Evolutionary conservation across 129 eudicot species (phyloP), one percentile per base, ranked within the genome.

Genomic region (Escallonia herrerae): DNA sequence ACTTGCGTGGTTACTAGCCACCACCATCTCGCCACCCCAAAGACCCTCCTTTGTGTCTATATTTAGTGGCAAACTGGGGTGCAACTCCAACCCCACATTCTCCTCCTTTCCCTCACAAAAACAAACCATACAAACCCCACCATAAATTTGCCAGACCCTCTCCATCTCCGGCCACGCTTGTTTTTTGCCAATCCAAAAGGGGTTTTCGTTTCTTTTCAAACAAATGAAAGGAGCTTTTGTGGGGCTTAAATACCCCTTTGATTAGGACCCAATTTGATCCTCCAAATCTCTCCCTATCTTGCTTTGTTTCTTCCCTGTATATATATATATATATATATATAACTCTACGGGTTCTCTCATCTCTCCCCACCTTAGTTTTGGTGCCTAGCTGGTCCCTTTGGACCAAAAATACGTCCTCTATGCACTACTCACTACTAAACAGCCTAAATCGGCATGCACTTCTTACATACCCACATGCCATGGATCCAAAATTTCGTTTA

Each of bases 1-100:
- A 77, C 66, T 77, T 77, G 77, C 81, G 63, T 75, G 69, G 70
- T 55, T 62, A 56, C 40, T 50, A 41, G 8, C 41, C 62, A 41
- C 56, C 43, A 5, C 60, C 38, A 52, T 15, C 8, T 60, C 13
- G 1, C 8, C 62, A 7, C 71, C 6, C 0, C 33, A 22, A 22
- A 22, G 33, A 22, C 33, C 33, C 33, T 49, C 11, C 60, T 52
- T 50, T 56, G 49, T 68, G 48, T 70, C 80, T 80, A 62, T 80
- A 71, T 71, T 70, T 70, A 66, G 73, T 40, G 76, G 65, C 54
- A 56, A 14, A 56, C 22, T 55, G 64, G 50, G 65, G 50, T 14
- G 51, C 10, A 56, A 8, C 60, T 39, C 56, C 58, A 56, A 57
- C 69, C 79, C 76, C 70, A 62, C 72, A 58, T 51, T 15, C 38